Base-by-base conservation (phyloP, 768 basidiomycete species). In the Tubosaeta brunneosetosa region DNA sequence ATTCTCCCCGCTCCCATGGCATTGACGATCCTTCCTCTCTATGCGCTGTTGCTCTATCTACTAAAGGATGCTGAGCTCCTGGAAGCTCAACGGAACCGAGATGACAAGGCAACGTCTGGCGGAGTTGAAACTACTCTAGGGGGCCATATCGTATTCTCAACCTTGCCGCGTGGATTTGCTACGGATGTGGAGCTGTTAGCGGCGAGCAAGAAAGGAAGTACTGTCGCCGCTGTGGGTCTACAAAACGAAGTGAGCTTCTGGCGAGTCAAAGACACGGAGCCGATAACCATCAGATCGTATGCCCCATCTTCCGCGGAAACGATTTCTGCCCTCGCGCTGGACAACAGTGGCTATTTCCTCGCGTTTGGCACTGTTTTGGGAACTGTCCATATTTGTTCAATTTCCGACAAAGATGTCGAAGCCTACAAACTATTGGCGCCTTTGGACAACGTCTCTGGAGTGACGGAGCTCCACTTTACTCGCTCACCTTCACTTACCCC, bases 61-160 rank as follows among this genome's bases (percentile, higher is more conserved):
- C 74, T 97, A 55, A 95, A 94, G 72, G 86, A 95, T 58, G 83
- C 91, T 0, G 94, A 99, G 53, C 80, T 94, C 1, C 77, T 97
- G 33, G 94, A 94, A 61, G 88, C 90, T 3, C 91, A 94, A 61
- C 77, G 86, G 37, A 78, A 86, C 63, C 77, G 81, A 31, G 73
- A 73, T 2, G 81, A 80, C 33, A 76, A 77, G 53, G 58, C 66
- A 8, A 59, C 67, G 9, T 66, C 71, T 4, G 41, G 55, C 8
- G 68, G 64, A 47, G 31, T 38, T 32, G 41, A 57, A 48, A 45
- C 57, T 32, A 50, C 71, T 3, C 64, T 82, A 12, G 73, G 79
- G 49, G 72, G 68, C 25, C 64, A 74, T 13, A 65, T 86, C 2
- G 68, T 75, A 16, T 89, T 91, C 60, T 74, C 77, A 8, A 86